phyloP scores from a whole-genome alignment of 1,139 yeast species.

The Magnusiomyces fungicola region DNA sequence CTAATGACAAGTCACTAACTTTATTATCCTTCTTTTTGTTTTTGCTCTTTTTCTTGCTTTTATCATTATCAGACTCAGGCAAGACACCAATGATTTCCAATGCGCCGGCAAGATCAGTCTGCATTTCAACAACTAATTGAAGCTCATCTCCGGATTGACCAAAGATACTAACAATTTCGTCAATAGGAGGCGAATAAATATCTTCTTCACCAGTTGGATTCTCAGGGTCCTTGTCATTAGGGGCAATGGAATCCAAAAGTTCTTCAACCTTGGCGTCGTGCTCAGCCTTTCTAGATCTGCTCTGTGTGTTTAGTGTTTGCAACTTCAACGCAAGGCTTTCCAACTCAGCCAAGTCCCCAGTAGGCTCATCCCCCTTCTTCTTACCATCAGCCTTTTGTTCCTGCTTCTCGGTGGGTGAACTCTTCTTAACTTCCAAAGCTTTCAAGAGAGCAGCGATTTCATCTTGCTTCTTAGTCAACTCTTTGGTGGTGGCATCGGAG shows the following conservation, averaged over 20 bases:
- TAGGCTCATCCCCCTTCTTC: slow-evolving; percentile 4
- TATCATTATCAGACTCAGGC: slow-evolving; percentile 27
- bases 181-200: background rate
- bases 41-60: background rate
- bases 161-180: background rate
- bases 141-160: background rate
- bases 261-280: background rate
- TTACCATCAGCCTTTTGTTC: slow-evolving; percentile 1
- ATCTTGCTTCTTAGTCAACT: slow-evolving; percentile 1
- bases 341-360: background rate
- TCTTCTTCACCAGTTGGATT: slow-evolving; percentile 6
- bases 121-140: background rate
- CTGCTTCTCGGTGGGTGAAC: background rate
- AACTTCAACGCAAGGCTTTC: background rate
- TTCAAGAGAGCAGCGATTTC: background rate
- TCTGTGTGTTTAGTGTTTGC: background rate
- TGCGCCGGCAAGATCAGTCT: background rate
- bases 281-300: background rate
- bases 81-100: slow-evolving; percentile 75
- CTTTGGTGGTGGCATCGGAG: slow-evolving; percentile 1
- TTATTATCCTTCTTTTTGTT: background rate
- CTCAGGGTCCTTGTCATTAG: background rate
- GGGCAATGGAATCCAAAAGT: background rate
- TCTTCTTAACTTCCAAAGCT: background rate
- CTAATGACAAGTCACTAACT: too few relatives aligned